Conservation (phyloP, 1,284 basidiomycete genomes). For the Trichosporon sp. region DNA sequence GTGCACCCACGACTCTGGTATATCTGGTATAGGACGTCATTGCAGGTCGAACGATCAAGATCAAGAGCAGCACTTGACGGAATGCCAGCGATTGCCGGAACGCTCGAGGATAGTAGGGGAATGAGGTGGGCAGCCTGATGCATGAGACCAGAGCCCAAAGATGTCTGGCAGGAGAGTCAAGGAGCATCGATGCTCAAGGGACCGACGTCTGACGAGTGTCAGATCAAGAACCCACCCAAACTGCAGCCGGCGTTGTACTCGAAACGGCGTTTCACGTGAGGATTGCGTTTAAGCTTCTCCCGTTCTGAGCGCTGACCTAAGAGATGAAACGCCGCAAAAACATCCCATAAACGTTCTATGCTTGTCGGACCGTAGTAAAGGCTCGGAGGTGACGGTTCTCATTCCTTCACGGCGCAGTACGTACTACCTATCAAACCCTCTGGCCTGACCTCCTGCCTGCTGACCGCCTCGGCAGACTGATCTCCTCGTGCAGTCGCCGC, state of each 20-base stretch:
- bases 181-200: neutral
- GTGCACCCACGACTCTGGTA: neutral
- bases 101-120: neutral
- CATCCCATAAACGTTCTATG: constrained; percentile 1
- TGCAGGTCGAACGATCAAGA: too few relatives aligned
- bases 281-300: constrained; percentile 2
- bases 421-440: neutral
- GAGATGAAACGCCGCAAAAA: neutral
- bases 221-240: neutral
- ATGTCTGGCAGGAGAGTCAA: neutral
- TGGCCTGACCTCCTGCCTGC: neutral
- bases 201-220: neutral
- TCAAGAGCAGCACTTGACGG: too few relatives aligned
- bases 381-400: neutral
- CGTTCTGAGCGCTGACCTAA: neutral
- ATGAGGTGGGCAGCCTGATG: neutral
- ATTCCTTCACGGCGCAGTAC: neutral
- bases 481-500: neutral
- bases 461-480: neutral
- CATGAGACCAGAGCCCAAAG: too few relatives aligned
- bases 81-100: too few relatives aligned
- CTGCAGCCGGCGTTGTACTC: neutral
- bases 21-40: too few relatives aligned
- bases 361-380: neutral
- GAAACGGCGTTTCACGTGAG: neutral